phyloP scores from a whole-genome alignment of 352 stramenopile genomes.

The Phytophthora pluvialis region DNA sequence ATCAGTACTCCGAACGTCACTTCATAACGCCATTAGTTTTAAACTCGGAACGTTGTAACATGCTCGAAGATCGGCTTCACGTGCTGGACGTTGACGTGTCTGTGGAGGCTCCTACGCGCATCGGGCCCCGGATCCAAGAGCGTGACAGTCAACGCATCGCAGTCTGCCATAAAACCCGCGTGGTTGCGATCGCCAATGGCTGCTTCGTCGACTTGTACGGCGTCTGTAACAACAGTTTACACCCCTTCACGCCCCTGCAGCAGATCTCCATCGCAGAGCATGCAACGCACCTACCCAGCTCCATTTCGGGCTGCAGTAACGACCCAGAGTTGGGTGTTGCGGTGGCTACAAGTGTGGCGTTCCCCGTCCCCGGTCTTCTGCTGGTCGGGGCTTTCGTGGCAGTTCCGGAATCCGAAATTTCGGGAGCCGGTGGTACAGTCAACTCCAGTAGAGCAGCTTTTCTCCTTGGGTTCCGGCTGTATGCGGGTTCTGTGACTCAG shows the following conservation, averaged over 20 bases:
- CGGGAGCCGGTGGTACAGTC: not conserved
- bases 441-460: constrained; percentile 11
- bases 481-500: constrained; percentile 20
- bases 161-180: constrained; percentile 39
- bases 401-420: constrained; percentile 20
- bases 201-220: constrained; percentile 60
- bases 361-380: constrained; percentile 50
- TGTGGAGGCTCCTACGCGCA: constrained; percentile 14
- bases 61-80: constrained; percentile 31
- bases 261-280: constrained; percentile 54
- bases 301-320: not conserved
- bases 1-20: no score
- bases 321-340: not conserved
- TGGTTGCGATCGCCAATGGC: constrained; percentile 55
- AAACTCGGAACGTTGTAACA: not conserved
- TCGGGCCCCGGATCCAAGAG: not conserved
- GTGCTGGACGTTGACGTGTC: constrained; percentile 28
- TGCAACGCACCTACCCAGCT: not conserved
- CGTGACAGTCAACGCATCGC: constrained; percentile 39
- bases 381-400: constrained; percentile 42
- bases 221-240: constrained; percentile 13
- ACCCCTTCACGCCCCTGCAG: constrained; percentile 40
- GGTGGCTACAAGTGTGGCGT: constrained; percentile 46
- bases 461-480: constrained; percentile 63
- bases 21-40: no score